Conservation (phyloP, 345 rosid species). For the Brassica carinata region DNA sequence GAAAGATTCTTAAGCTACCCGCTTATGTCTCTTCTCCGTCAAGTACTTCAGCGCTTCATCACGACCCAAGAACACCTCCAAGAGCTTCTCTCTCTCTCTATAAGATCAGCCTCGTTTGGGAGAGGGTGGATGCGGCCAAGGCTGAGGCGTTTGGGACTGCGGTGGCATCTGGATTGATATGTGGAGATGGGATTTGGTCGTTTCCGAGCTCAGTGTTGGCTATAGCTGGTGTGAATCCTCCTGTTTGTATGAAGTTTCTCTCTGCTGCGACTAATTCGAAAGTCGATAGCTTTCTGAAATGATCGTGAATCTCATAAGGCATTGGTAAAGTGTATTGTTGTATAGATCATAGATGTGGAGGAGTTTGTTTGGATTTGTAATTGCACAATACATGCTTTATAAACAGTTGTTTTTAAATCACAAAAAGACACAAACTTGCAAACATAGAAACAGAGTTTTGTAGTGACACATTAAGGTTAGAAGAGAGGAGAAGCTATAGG, state of each 20-base stretch:
- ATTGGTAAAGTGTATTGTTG: constrained; percentile 22
- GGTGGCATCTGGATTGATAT: constrained; percentile 82
- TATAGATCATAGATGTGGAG: constrained; percentile 23
- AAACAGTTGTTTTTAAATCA: constrained; percentile 49
- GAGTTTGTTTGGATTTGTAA: neutral
- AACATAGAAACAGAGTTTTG: neutral
- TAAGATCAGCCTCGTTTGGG: constrained; percentile 47
- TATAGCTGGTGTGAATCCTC: constrained; percentile 57
- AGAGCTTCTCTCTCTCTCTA: too few relatives aligned
- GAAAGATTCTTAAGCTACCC: too few relatives aligned
- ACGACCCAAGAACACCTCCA: too few relatives aligned
- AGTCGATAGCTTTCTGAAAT: constrained; percentile 48
- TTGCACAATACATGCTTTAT: constrained; percentile 17
- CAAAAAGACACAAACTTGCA: neutral
- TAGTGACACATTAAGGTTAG: constrained; percentile 8
- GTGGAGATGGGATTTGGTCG: constrained; percentile 80
- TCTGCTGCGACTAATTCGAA: constrained; percentile 51
- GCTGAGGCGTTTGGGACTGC: constrained; percentile 76
- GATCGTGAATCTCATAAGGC: neutral
- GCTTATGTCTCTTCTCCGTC: too few relatives aligned
- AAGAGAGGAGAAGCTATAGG: neutral
- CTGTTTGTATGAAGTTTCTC: constrained; percentile 84
- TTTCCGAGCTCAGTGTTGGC: constrained; percentile 71
- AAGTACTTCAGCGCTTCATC: too few relatives aligned
- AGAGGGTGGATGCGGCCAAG: constrained; percentile 54